Base-by-base conservation (phyloP, 768 basidiomycete genomes). In the Mycena alexandri region DNA sequence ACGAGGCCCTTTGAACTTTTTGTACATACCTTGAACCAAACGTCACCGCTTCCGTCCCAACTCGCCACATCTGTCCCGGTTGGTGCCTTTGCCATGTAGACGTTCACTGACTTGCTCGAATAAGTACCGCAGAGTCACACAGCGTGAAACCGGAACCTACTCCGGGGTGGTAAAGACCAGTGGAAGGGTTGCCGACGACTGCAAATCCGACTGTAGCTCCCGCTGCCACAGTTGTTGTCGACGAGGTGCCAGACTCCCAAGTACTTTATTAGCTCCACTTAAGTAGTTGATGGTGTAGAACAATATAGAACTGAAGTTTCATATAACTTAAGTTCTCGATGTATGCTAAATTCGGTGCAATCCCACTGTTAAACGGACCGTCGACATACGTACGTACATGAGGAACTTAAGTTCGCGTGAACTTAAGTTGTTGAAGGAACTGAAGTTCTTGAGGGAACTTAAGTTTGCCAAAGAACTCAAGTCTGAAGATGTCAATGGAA, bases 1-100 rank as follows among this genome's bases (percentile, higher is more conserved):
- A 10, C 19, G 16, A 34, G 34, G 2, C 19, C n/a, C 5, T n/a
- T 4, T n/a, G 34, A 9, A 3, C 19, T 19, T 54, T 14, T 21
- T 22, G 11, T 21, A 1, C 38, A 16, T 1, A 79, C 76, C 77
- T 79, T 77, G 76, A 81, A 81, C 80, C 80, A 80, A 25, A 78
- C 68, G 2, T 11, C 13, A 17, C 68, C 68, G 41, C 59, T 62
- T 36, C 68, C 68, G 24, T 69, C 63, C 68, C 68, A 69, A 8
- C 36, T 57, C 5, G 63, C 50, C 1, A 65, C 68, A 38, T 69
- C 68, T 16, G 63, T 65, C 16, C 68, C 68, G 11, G 38, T 14
- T 0, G 68, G 68, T 22, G 63, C 68, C 41, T 65, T 19, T 16
- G 68, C 68, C 63, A 69, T 65, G 54, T 69, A 69, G 24, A 69